Conservation (phyloP, 768 basidiomycete genomes). For the Polyporus arcularius region DNA sequence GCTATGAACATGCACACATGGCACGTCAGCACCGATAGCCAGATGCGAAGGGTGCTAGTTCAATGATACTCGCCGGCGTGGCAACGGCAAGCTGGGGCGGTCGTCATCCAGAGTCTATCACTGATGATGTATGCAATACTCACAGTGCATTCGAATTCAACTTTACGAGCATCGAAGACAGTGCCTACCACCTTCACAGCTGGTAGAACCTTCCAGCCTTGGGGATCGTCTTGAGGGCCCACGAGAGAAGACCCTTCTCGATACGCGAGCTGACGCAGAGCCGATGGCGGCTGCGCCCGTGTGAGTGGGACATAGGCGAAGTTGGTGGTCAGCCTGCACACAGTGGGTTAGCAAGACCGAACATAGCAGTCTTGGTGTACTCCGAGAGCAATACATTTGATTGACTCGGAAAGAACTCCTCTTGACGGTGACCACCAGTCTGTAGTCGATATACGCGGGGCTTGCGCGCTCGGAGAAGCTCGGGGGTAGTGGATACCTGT, state of each 20-base stretch:
- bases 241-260: constrained; percentile 33
- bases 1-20: neutral
- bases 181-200: constrained; percentile 36
- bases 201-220: constrained; percentile 40
- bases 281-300: constrained; percentile 38
- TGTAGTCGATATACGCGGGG: constrained; percentile 59
- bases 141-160: constrained; percentile 35
- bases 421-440: constrained; percentile 49
- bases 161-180: constrained; percentile 34
- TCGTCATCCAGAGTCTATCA: neutral
- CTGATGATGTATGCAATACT: constrained; percentile 7
- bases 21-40: neutral
- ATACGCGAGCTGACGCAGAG: constrained; percentile 38
- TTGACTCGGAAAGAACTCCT: constrained; percentile 51
- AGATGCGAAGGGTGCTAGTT: neutral
- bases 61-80: constrained; percentile 39
- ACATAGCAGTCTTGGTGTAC: neutral
- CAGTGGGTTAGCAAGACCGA: neutral
- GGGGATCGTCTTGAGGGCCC: constrained; percentile 42
- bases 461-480: constrained; percentile 58
- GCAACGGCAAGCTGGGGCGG: constrained; percentile 47
- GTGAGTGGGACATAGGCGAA: constrained; percentile 37
- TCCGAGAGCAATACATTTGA: constrained; percentile 39
- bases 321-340: constrained; percentile 26
- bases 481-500: constrained; percentile 47